Evolutionary conservation across 2,329 filamentous ascomycete species (phyloP).

Genomic region (Lachnellula cervina): DNA sequence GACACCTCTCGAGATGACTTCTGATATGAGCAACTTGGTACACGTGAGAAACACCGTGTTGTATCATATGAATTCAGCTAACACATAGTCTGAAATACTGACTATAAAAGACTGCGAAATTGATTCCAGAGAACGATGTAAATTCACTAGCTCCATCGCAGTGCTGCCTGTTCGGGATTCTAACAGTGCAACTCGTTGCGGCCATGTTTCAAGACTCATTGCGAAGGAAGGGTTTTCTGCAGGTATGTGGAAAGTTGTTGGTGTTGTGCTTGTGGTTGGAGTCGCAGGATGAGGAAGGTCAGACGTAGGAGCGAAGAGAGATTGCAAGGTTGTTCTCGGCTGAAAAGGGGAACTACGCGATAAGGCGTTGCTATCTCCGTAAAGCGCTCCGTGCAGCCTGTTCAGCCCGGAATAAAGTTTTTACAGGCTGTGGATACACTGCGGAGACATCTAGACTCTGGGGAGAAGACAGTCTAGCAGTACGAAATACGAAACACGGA

Average conservation of each 20-base stretch:
- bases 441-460: too few species aligned
- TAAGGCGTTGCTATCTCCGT: too few species aligned
- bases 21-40: too few species aligned
- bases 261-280: background rate
- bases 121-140: background rate
- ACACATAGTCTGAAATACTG: background rate
- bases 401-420: too few species aligned
- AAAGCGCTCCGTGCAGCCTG: too few species aligned
- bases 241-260: too few species aligned
- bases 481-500: too few species aligned
- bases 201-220: background rate
- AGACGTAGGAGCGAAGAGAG: background rate
- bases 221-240: background rate
- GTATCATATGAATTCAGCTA: background rate
- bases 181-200: background rate
- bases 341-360: too few species aligned
- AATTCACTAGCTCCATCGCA: background rate
- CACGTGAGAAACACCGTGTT: too few species aligned
- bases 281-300: background rate
- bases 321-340: background rate
- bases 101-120: background rate
- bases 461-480: too few species aligned
- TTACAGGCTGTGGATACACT: too few species aligned
- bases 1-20: background rate
- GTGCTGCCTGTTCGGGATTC: background rate